Evolutionary conservation across 78 protist species (phyloP).

Genomic region (Pigoraptor vietnamica): DNA sequence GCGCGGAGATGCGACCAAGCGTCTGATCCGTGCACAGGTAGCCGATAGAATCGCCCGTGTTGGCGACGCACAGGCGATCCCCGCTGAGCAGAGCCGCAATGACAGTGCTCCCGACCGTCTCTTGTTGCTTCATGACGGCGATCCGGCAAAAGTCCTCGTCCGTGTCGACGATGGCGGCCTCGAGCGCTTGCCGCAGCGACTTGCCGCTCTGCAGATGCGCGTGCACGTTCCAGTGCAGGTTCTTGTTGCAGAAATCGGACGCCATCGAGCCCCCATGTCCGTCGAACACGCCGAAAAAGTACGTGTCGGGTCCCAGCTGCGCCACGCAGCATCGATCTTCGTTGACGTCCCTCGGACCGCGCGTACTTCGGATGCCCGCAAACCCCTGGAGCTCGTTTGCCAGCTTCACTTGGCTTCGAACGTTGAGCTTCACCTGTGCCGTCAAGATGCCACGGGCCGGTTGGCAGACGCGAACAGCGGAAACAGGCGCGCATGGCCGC

Average conservation of each 20-base stretch:
- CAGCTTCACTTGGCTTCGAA: not conserved
- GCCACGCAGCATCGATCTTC: not conserved
- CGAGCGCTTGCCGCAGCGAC: not conserved
- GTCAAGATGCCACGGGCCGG: not conserved
- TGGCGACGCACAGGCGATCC: not conserved
- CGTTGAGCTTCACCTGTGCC: not conserved
- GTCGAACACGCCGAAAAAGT: constrained; percentile 20
- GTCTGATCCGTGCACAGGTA: not conserved
- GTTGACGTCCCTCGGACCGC: not conserved
- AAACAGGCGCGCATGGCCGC: too few relatives aligned
- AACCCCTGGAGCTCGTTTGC: not conserved
- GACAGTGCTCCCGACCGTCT: not conserved
- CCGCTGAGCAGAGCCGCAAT: not conserved
- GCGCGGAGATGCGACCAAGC: not conserved
- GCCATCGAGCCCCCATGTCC: constrained; percentile 20
- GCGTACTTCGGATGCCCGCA: not conserved
- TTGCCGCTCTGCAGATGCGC: not conserved
- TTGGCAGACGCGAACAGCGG: too few relatives aligned
- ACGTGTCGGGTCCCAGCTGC: not conserved
- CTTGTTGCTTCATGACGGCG: not conserved
- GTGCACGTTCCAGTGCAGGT: not conserved
- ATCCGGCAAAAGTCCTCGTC: not conserved
- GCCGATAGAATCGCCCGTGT: constrained; percentile 35
- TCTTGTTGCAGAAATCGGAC: not conserved
- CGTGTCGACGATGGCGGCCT: not conserved